Evolutionary conservation across 1,284 basidiomycete species (phyloP), one percentile per base, ranked within the genome.

Genomic region (Ustilago sp.): DNA sequence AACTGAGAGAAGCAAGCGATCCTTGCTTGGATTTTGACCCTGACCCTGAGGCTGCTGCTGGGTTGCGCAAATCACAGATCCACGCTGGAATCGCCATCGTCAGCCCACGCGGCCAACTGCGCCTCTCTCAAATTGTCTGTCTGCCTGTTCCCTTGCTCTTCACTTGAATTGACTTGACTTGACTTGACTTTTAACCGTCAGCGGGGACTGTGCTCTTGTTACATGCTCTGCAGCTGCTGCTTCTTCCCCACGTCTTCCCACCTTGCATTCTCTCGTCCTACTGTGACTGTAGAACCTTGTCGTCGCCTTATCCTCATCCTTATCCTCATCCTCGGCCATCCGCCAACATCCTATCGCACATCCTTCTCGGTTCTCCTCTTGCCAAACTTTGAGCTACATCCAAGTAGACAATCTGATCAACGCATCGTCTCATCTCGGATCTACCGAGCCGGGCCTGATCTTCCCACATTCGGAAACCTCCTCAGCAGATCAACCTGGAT

Each of bases 21-120:
- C 39, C 39, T 41, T 41, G 43, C 43, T 45, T 17, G n/a, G 19
- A 45, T 45, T 50, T 28, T n/a, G 48, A 50, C 48, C 48, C 48
- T 50, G 48, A 50, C 23, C 28, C 15, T 50, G 48, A 12, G 9
- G 23, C 48, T 50, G 28, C 23, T 43, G 13, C 39, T 43, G 39
- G 12, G 39, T 17, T 43, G 39, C 39, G 39, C 7, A 43, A 43
- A 43, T 43, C 39, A 2, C 39, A 17, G 19, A 45, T 50, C 48
- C 28, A 50, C 48, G 48, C 48, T 50, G 31, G 48, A 50, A 50
- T 50, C 28, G n/a, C 45, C 48, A 12, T 32, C 48, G 48, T 50
- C 48, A 50, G 38, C 41, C 43, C 56, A 58, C 56, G 56, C 56
- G 43, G 56, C 31, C 55, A 43, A 43, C 19, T 39, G 54, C 11